A percentile compares a stretch with the other conserved stretches of the same genome.
Evolutionary conservation across 2,329 filamentous ascomycete species (phyloP).

Genomic region (Talaromyces sp.): DNA sequence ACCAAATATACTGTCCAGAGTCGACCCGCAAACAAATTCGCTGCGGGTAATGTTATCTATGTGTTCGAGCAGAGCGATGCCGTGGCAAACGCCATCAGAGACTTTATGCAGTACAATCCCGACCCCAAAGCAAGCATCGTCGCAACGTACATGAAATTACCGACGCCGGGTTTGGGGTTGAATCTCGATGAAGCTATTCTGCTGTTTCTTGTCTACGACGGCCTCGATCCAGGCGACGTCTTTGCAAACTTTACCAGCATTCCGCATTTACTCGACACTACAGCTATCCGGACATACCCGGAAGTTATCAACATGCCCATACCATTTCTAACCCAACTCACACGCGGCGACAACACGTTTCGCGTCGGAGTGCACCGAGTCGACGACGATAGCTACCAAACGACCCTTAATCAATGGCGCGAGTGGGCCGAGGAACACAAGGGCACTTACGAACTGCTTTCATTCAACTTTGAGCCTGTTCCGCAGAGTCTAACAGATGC

Average conservation of each 20-base stretch:
- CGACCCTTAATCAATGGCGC: constrained; percentile 21
- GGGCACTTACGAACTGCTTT: constrained; percentile 21
- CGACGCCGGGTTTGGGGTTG: constrained; percentile 20
- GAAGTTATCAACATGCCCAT: constrained; percentile 30
- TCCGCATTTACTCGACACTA: constrained; percentile 23
- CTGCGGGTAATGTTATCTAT: constrained; percentile 23
- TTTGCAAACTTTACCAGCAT: constrained; percentile 29
- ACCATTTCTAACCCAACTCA: constrained; percentile 21
- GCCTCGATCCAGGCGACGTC: constrained; percentile 23
- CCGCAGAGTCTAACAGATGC: constrained; percentile 25
- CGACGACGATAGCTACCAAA: constrained; percentile 16
- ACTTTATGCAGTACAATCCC: constrained; percentile 27
- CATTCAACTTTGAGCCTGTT: constrained; percentile 25
- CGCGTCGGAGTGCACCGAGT: constrained; percentile 27
- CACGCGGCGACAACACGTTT: constrained; percentile 28
- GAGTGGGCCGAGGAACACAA: constrained; percentile 26
- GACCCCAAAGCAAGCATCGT: constrained; percentile 30
- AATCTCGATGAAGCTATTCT: constrained; percentile 27
- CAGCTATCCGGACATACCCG: constrained; percentile 22
- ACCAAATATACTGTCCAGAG: constrained; percentile 23
- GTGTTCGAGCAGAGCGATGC: constrained; percentile 20
- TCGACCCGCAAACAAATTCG: constrained; percentile 19
- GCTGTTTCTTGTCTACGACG: constrained; percentile 32
- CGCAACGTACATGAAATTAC: constrained; percentile 27
- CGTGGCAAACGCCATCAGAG: constrained; percentile 21